A percentile compares a stretch with the other conserved stretches of the same genome.
These are phyloP conservation scores for Trichophaea hybrida DNA, from an alignment of 2,329 filamentous ascomycete species.

Conservation along the genomic window DNA sequence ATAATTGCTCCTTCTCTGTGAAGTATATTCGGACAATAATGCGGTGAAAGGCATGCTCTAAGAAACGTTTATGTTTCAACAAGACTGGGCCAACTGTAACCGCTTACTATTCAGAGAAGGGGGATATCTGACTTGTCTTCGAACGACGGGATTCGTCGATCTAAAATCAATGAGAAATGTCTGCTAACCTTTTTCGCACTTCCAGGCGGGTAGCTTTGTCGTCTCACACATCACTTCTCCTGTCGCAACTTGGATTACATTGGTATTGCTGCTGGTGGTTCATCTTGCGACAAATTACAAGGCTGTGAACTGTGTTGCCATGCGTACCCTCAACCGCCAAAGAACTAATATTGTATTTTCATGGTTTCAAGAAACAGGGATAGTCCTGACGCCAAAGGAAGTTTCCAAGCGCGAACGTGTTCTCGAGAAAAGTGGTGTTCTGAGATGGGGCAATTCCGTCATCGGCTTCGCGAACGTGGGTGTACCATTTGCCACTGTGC, in stretches of 20 bases:
- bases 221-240: conserved; percentile 61
- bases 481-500: conserved; percentile 32
- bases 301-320: conserved; percentile 69
- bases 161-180: background rate
- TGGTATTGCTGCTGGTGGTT: conserved; percentile 55
- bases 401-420: conserved; percentile 46
- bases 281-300: conserved; percentile 78
- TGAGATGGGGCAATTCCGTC: conserved; percentile 40
- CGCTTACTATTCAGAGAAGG: background rate
- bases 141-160: background rate
- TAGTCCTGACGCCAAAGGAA: conserved; percentile 48
- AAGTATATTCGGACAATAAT: background rate
- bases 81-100: background rate
- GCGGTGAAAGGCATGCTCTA: background rate
- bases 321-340: conserved; percentile 75
- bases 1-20: background rate
- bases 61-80: background rate
- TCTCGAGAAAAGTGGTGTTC: conserved; percentile 49
- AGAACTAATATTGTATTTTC: conserved; percentile 65
- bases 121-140: background rate
- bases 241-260: conserved; percentile 55
- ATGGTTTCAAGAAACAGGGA: conserved; percentile 38
- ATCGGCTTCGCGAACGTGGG: conserved; percentile 45
- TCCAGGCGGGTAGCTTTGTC: conserved; percentile 56
- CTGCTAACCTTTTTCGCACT: background rate